These are phyloP conservation scores for Chaetomium globosum DNA, from an alignment of 2,329 filamentous ascomycete genomes.

Conservation along the genomic window DNA sequence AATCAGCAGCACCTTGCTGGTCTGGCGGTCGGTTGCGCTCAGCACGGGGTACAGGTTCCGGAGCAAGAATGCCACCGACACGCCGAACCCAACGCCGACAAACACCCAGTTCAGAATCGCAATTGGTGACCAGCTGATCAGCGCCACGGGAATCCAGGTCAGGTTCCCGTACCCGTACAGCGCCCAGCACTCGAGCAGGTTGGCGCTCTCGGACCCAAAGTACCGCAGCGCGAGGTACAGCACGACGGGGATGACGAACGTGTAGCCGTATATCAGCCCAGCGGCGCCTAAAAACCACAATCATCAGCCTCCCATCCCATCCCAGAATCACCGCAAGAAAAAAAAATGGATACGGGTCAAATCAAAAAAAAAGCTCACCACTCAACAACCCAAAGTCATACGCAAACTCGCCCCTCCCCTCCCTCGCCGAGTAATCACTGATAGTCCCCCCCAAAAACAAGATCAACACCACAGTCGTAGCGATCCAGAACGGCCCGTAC, in stretches of 20 bases:
- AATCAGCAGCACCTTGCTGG: constrained; percentile 82
- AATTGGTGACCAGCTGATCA: constrained; percentile 87
- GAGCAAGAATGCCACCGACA: constrained; percentile 81
- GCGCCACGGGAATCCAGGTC: constrained; percentile 93
- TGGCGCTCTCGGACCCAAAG: constrained; percentile 92
- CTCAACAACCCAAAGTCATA: constrained; percentile 91
- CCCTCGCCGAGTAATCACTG: constrained; percentile 78
- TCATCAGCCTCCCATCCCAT: not conserved
- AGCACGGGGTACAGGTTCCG: constrained; percentile 89
- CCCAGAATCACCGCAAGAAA: not conserved
- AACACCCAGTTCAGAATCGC: constrained; percentile 91
- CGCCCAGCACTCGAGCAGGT: constrained; percentile 91
- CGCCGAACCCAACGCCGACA: constrained; percentile 79
- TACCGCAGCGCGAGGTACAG: constrained; percentile 90
- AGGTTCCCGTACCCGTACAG: constrained; percentile 96
- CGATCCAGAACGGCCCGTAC: constrained; percentile 98
- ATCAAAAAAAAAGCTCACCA: constrained; percentile 60
- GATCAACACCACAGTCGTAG: constrained; percentile 94
- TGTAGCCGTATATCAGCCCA: constrained; percentile 94
- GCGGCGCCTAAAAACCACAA: constrained; percentile 64
- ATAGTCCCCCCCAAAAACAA: constrained; percentile 95
- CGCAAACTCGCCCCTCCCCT: constrained; percentile 71
- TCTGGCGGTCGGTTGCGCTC: constrained; percentile 88
- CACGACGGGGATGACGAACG: constrained; percentile 77
- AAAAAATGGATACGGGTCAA: constrained; percentile 5